Conservation (phyloP, 345 rosid genomes). For the Leavenworthia alabamica region DNA sequence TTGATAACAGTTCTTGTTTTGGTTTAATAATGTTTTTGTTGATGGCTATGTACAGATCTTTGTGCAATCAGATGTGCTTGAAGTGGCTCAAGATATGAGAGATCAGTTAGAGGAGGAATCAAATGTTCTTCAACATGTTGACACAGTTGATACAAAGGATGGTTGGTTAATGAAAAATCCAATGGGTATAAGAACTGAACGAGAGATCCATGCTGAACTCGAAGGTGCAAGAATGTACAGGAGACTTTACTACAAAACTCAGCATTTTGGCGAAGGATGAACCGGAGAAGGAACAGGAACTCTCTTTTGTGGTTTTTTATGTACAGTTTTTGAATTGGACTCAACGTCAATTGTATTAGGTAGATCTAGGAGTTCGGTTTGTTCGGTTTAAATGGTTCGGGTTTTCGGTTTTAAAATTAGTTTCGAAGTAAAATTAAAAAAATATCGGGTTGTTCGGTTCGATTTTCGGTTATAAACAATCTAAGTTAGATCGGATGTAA, state of each 20-base stretch:
- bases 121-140: slow-evolving; percentile 40
- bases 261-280: no score
- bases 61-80: slow-evolving; percentile 83
- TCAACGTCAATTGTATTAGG: no score
- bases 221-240: slow-evolving; percentile 78
- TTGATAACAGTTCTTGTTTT: not conserved
- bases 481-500: no score
- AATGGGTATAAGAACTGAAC: slow-evolving; percentile 80
- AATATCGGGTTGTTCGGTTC: no score
- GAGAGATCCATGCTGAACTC: slow-evolving; percentile 79
- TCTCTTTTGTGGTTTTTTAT: no score
- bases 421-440: no score
- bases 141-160: slow-evolving; percentile 40
- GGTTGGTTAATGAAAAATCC: slow-evolving; percentile 79
- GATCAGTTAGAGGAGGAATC: slow-evolving; percentile 56
- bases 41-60: slow-evolving; percentile 51
- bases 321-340: no score
- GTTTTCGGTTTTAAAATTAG: no score
- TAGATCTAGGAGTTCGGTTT: no score
- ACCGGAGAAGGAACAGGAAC: no score
- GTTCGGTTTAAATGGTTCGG: no score
- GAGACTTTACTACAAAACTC: slow-evolving; percentile 59
- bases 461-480: no score
- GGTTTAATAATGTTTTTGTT: not conserved
- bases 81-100: slow-evolving; percentile 82